Evolutionary conservation across 306 rosid genomes (phyloP).

Genomic region (Lithocarpus polystachyus): DNA sequence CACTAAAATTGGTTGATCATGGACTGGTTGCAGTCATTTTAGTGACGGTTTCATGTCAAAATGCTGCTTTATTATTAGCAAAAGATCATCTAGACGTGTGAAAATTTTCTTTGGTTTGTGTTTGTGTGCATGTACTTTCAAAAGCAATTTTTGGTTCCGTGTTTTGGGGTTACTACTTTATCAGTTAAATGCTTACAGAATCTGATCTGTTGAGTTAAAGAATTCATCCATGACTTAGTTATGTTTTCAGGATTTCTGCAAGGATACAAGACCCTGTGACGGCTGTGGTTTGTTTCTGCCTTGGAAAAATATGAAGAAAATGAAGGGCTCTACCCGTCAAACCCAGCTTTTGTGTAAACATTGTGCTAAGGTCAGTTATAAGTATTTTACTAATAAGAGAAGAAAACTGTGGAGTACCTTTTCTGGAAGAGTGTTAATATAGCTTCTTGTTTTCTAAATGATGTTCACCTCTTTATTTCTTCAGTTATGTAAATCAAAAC

Average conservation of each 20-base stretch:
- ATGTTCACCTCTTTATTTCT: constrained; percentile 13
- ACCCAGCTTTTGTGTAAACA: constrained; percentile 64
- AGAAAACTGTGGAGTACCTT: not conserved
- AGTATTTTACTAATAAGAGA: not conserved
- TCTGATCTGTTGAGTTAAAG: constrained; percentile 8
- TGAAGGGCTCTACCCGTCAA: constrained; percentile 44
- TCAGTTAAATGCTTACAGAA: not conserved
- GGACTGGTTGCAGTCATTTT: too few relatives aligned
- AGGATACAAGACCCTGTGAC: constrained; percentile 56
- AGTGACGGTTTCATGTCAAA: too few relatives aligned
- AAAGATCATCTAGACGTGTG: not conserved
- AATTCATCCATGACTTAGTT: constrained; percentile 26
- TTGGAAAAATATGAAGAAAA: constrained; percentile 57
- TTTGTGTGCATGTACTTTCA: not conserved
- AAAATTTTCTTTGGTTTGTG: not conserved
- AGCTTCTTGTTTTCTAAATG: constrained; percentile 10
- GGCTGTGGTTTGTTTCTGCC: constrained; percentile 65
- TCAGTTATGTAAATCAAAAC: constrained; percentile 83
- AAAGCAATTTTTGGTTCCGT: not conserved
- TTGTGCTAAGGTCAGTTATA: constrained; percentile 68
- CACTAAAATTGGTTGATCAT: too few relatives aligned
- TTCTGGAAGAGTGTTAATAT: not conserved
- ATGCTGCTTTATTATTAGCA: too few relatives aligned
- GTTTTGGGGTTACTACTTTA: not conserved
- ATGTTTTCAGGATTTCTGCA: constrained; percentile 48